Evolutionary conservation across 1,284 basidiomycete species (phyloP), one percentile per base, ranked within the genome.

Genomic region (Trichosporon coremiiforme): DNA sequence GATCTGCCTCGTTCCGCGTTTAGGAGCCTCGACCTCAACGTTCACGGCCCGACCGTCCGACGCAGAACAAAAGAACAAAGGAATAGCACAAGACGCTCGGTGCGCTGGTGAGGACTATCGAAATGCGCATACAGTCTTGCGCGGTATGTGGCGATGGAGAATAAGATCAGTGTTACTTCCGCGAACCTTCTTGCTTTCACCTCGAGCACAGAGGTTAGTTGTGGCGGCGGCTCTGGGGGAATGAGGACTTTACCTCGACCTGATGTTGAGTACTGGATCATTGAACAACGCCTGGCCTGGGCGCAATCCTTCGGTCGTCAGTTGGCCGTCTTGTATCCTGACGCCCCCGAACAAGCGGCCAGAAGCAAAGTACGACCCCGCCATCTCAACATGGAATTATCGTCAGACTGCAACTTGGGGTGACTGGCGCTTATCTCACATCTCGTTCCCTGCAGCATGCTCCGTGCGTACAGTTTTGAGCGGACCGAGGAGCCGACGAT

Each of bases 81-180:
- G n/a, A 53, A 25, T 7, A 25, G 17, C 6, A 17, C 20, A 20
- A 2, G 15, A 9, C 50, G 50, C 50, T 25, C n/a, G 20, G 22
- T 53, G 50, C 50, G 50, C 50, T 20, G n/a, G n/a, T 25, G 50
- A 25, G 25, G 25, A 20, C 6, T 53, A 20, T 12, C 9, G 50
- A 17, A 53, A 53, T 20, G 20, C 22, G 50, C 20, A 20, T 4
- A 53, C 50, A 6, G 50, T 25, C 5, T 20, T 4, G 7, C 8
- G 50, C 20, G 50, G 50, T 25, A 25, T 25, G 25, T 53, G 20
- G 50, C 50, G 25, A 7, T 3, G 8, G 50, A 10, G 9, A 22
- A 53, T 53, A 53, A 25, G 20, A 53, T 53, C 50, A 20, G 50
- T 25, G 50, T n/a, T 53, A 53, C 50, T 22, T 53, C 50, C 50